Base-by-base conservation (phyloP, 2,329 filamentous ascomycete genomes). In the Colletotrichum theobromicola region DNA sequence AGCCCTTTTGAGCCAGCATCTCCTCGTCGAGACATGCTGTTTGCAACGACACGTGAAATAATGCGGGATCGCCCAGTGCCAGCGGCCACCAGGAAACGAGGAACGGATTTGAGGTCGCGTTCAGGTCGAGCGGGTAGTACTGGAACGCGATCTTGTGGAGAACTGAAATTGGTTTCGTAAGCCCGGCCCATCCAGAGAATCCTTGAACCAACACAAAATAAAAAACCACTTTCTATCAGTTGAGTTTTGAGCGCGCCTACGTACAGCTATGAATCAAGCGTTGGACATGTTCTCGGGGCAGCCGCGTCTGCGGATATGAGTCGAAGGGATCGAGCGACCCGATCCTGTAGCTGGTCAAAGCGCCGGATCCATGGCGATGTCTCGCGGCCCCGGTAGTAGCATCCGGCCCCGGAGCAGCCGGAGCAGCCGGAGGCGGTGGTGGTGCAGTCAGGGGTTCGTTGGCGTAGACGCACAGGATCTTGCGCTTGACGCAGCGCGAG, bases 61-160 rank as follows among this genome's bases (percentile, higher is more conserved):
- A 77, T 6, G 88, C 88, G 0, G 90, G 88, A 70, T 91, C 90
- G 1, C 83, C 86, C 1, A 91, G 83, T 1, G 90, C 89, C 1
- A 89, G 82, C 1, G 90, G 90, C 89, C 90, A 91, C 90, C 90
- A 91, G 0, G 89, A 90, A 8, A 90, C 81, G 21, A 91, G 81
- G 74, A 91, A 91, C 0, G 90, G 90, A 76, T 91, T 91, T 9
- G 90, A 89, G 0, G 80, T 80, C n/a, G 84, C 78, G 74, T 84
- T 86, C 9, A 90, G 81, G 66, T 91, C 90, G 24, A 91, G 82
- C 1, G 90, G 90, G 77, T 91, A 91, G 77, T 91, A 91, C 75
- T 91, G 87, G 65, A 91, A 91, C 0, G 89, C 88, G 61, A 92
- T 91, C 58, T 88, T 90, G 55, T 87, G 84, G 5, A 91, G 81